Evolutionary conservation across 257 asterid species (phyloP), one percentile per base, ranked within the genome.

Genomic region (Forsythia suspensa): DNA sequence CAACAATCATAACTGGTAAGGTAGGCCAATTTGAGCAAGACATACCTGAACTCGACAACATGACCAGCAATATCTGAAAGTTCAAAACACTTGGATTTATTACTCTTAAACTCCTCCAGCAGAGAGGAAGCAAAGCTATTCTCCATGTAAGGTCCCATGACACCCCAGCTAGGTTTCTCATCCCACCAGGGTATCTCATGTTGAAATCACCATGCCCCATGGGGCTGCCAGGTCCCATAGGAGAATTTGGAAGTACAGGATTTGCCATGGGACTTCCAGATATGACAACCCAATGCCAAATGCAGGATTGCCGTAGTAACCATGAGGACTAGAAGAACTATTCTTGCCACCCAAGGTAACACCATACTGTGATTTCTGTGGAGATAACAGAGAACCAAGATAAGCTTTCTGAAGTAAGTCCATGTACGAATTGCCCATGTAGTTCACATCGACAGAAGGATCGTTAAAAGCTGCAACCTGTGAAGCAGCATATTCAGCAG

Each of bases 51-150:
- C 75, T 95, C 99, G 79, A 93, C 97, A 71, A 93, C 98, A 51
- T 95, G 98, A 6, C 98, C 97, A 29, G 88, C 85, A 77, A 95
- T 95, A 82, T 88, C 99, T 0, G 91, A 88, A 48, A 95, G 98
- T 79, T 95, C 99, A 85, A 95, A 92, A 84, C 96, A 86, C 79
- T 79, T 93, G 21, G 96, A 83, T 84, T 95, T 95, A 80, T 93
- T 95, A 87, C 95, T 89, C 89, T 95, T 95, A 39, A 95, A 95
- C 96, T 95, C 99, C 84, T 95, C 99, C 73, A 95, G 88, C 76
- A 95, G 80, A 76, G 98, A 87, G 44, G 96, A 92, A 6, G 85
- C 88, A 76, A 88, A 88, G 84, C 85, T 82, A 76, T 80, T 82
- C 34, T 95, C 98, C 92, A 92, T 75, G 79, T 83, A 95, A 6